Conservation (phyloP, 768 basidiomycete species). For the Suillus plorans region DNA sequence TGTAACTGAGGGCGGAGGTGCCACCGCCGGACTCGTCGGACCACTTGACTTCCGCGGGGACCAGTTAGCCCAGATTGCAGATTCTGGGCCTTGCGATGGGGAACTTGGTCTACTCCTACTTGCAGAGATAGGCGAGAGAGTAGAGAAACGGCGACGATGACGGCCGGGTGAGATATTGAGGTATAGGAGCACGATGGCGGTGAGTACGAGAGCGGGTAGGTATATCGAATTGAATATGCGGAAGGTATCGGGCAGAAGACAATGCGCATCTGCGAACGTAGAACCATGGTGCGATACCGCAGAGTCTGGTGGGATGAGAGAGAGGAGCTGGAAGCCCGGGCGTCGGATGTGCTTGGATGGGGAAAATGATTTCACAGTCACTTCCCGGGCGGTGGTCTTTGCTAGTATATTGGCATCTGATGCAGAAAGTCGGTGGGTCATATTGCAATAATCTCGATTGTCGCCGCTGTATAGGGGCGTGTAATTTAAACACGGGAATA, state of each 20-base stretch:
- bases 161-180: constrained; percentile 37
- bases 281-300: constrained; percentile 26
- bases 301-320: constrained; percentile 45
- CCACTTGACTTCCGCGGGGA: constrained; percentile 39
- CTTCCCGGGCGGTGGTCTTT: constrained; percentile 54
- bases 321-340: constrained; percentile 87
- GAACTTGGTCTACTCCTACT: constrained; percentile 25
- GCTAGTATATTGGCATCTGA: constrained; percentile 20
- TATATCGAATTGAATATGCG: constrained; percentile 63
- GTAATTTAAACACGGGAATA: constrained; percentile 9
- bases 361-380: constrained; percentile 88
- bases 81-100: constrained; percentile 31
- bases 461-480: constrained; percentile 61
- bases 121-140: constrained; percentile 34
- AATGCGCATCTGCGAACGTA: constrained; percentile 65
- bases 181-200: constrained; percentile 46
- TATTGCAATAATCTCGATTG: constrained; percentile 90
- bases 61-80: constrained; percentile 40
- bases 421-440: constrained; percentile 48
- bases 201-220: constrained; percentile 58
- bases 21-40: constrained; percentile 39
- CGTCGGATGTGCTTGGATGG: constrained; percentile 66
- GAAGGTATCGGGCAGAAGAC: constrained; percentile 74
- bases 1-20: constrained; percentile 35
- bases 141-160: constrained; percentile 17